Evolutionary conservation across 1,139 yeast species (phyloP).

Genomic region (Diutina pseudorugosa): DNA sequence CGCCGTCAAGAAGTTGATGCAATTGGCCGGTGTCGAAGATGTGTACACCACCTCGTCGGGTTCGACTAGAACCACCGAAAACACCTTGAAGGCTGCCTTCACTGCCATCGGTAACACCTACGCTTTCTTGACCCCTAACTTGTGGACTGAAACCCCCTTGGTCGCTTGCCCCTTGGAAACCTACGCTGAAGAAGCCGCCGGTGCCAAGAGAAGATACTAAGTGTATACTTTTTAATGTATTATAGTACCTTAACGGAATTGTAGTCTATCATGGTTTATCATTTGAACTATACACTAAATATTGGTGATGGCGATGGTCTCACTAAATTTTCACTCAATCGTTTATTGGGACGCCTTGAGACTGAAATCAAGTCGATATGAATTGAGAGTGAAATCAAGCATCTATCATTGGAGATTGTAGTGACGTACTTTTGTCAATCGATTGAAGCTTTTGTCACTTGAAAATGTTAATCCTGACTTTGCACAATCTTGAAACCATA

Average conservation of each 20-base stretch:
- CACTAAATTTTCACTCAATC: too few species aligned
- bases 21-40: conserved; percentile 99
- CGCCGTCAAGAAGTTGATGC: conserved; percentile 97
- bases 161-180: conserved; percentile 90
- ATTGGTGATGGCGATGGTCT: too few species aligned
- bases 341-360: too few species aligned
- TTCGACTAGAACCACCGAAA: conserved; percentile 99
- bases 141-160: conserved; percentile 84
- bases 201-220: conserved; percentile 64
- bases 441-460: too few species aligned
- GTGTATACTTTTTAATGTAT: conserved; percentile 7
- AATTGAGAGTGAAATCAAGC: too few species aligned
- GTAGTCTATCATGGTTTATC: too few species aligned
- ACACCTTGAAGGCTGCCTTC: conserved; percentile 99
- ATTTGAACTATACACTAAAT: too few species aligned
- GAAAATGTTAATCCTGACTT: too few species aligned
- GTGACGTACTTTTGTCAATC: too few species aligned
- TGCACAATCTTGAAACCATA: too few species aligned
- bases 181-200: conserved; percentile 76
- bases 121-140: conserved; percentile 99
- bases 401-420: too few species aligned
- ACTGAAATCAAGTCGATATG: too few species aligned
- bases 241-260: background rate
- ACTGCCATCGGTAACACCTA: conserved; percentile 99
- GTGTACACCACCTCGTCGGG: conserved; percentile 98